Conservation (phyloP, 2,329 filamentous ascomycete species). For the Penicillium sp. region DNA sequence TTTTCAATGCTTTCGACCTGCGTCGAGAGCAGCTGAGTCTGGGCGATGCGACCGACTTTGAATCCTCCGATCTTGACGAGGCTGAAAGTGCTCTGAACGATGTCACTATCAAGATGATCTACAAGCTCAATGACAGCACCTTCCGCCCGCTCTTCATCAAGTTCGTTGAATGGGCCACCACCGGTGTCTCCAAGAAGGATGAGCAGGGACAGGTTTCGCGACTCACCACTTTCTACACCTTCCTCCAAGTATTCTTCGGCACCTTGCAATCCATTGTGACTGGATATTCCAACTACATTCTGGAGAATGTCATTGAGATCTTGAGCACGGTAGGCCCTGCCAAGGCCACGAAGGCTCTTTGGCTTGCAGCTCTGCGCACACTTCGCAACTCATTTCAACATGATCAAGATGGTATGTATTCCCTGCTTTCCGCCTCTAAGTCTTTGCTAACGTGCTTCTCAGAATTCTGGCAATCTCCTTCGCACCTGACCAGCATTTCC, state of each 20-base stretch:
- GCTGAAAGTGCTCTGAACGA: slow-evolving; percentile 69
- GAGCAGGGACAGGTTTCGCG: slow-evolving; percentile 60
- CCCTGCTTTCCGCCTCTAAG: background rate
- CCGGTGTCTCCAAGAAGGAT: slow-evolving; percentile 64
- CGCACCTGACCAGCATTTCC: slow-evolving; percentile 76
- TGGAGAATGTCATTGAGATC: slow-evolving; percentile 71
- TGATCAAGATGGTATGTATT: slow-evolving; percentile 71
- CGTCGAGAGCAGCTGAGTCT: slow-evolving; percentile 42
- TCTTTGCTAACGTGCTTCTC: slow-evolving; percentile 9
- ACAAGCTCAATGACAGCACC: slow-evolving; percentile 91
- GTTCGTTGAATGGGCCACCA: slow-evolving; percentile 77
- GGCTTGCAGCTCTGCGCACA: slow-evolving; percentile 69
- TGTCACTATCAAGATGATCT: slow-evolving; percentile 82
- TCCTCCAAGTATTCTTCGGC: slow-evolving; percentile 77
- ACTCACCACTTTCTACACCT: slow-evolving; percentile 76
- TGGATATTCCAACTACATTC: slow-evolving; percentile 80
- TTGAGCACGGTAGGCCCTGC: slow-evolving; percentile 49
- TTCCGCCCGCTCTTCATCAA: slow-evolving; percentile 90
- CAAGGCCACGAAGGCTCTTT: slow-evolving; percentile 61
- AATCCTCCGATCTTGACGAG: slow-evolving; percentile 52
- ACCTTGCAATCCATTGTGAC: slow-evolving; percentile 93
- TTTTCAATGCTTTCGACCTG: slow-evolving; percentile 56
- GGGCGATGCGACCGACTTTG: slow-evolving; percentile 39
- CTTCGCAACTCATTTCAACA: slow-evolving; percentile 77
- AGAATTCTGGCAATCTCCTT: slow-evolving; percentile 90